phyloP scores from a whole-genome alignment of 2,329 filamentous ascomycete genomes.

The Colletotrichum australisinense region DNA sequence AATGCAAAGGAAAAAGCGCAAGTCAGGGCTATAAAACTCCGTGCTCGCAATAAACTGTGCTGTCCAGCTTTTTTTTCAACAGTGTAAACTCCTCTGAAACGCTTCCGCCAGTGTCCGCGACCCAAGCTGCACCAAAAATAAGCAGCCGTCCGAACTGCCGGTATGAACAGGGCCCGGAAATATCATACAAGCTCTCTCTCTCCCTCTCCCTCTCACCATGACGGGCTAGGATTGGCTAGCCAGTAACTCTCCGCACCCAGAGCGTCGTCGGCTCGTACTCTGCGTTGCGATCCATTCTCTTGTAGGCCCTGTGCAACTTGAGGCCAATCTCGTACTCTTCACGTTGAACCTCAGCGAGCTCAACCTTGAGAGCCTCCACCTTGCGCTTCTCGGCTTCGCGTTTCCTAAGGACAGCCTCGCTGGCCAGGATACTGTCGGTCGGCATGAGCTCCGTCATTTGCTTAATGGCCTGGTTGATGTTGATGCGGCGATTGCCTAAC shows the following conservation, averaged over 20 bases:
- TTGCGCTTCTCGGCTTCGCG: slow-evolving; percentile 71
- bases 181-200: background rate
- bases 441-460: slow-evolving; percentile 85
- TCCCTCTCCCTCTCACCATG: background rate
- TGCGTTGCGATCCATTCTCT: slow-evolving; percentile 76
- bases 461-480: slow-evolving; percentile 77
- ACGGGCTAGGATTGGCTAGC: slow-evolving; percentile 45
- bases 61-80: background rate
- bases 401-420: slow-evolving; percentile 69
- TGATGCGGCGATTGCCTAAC: slow-evolving; percentile 74
- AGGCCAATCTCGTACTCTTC: slow-evolving; percentile 85
- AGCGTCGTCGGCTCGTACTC: slow-evolving; percentile 75
- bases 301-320: slow-evolving; percentile 79
- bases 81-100: slow-evolving; percentile 30
- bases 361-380: slow-evolving; percentile 72
- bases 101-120: slow-evolving; percentile 17
- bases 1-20: background rate
- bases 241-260: slow-evolving; percentile 84
- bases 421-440: slow-evolving; percentile 74
- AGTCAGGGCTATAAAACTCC: slow-evolving; percentile 13
- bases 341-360: slow-evolving; percentile 78
- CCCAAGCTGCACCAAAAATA: background rate
- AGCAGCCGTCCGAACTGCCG: background rate
- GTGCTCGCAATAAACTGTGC: background rate
- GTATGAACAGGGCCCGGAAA: background rate